phyloP scores from a whole-genome alignment of 179 eudicot species.

The Spinacia oleracea region DNA sequence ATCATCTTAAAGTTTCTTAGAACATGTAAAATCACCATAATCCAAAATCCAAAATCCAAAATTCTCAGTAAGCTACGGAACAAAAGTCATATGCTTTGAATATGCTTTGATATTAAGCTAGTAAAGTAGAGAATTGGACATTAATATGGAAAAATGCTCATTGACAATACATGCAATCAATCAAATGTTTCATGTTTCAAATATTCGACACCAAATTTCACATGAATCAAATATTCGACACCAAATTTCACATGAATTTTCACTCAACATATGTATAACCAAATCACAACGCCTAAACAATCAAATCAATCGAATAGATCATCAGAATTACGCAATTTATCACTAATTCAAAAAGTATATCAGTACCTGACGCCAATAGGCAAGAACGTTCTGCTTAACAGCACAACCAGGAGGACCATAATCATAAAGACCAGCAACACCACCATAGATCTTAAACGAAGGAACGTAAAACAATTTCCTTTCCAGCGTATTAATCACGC shows the following conservation, averaged over 20 bases:
- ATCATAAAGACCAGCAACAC: slow-evolving; percentile 85
- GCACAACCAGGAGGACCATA: slow-evolving; percentile 93
- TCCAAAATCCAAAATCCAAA: not conserved
- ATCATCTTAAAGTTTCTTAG: no score
- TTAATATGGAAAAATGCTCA: no score
- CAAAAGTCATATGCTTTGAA: no score
- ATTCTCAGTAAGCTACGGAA: not conserved
- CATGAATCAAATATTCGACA: not conserved
- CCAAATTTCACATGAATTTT: not conserved
- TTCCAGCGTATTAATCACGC: slow-evolving; percentile 72
- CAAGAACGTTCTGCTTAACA: slow-evolving; percentile 77
- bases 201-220: no score
- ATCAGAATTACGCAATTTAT: not conserved
- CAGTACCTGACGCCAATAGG: slow-evolving; percentile 86
- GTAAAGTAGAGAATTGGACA: no score
- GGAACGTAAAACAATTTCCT: slow-evolving; percentile 75
- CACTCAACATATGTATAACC: not conserved
- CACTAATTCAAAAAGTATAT: not conserved
- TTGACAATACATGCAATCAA: not conserved
- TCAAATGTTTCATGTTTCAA: not conserved
- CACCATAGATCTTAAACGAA: slow-evolving; percentile 85
- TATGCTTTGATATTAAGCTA: no score
- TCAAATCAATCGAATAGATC: not conserved
- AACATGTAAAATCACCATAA: not conserved
- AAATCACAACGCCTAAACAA: not conserved